Evolutionary conservation across 2,329 filamentous ascomycete genomes (phyloP), one percentile per base, ranked within the genome.

Genomic region (Ophiostoma sp.): DNA sequence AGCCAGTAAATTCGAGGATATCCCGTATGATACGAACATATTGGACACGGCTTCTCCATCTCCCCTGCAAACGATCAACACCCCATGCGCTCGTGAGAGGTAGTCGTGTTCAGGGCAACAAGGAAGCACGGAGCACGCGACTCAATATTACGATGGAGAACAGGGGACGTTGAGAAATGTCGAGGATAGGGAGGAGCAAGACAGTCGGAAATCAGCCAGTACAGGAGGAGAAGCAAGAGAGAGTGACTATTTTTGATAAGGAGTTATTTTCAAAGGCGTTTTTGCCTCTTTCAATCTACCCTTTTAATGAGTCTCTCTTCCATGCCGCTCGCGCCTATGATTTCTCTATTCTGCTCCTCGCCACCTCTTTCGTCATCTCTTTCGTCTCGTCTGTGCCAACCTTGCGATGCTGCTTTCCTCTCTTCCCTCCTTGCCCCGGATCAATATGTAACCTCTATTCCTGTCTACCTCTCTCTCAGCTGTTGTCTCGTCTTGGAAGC

Each of bases 261-360:
- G 60, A 63, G 60, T 63, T 63, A 18, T 63, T 63, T 62, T 63
- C 36, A 41, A 63, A 63, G 60, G 74, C 73, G 72, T 69, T 74
- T 27, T 72, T 71, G 71, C 72, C 74, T 72, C 69, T 69, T 69
- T 69, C 16, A 67, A 47, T 64, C 36, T 65, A 27, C 41, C 40
- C 44, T 67, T 60, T 65, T 60, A 63, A 36, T 55, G 42, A 70
- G 72, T 70, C 47, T 58, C 63, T 16, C 40, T 41, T 14, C n/a
- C 27, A 5, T 62, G 42, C 38, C 65, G 62, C 18, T 55, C 18
- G 62, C 40, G 38, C 27, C 40, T 41, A 38, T 18, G 36, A n/a
- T 3, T 42, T 36, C n/a, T 55, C 49, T 55, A 5, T 27, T 8
- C 27, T 60, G 27, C 12, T n/a, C 14, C 42, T 16, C 41, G n/a